Base-by-base conservation (phyloP, 2,329 filamentous ascomycete genomes). In the Verticillium nonalfalfae region DNA sequence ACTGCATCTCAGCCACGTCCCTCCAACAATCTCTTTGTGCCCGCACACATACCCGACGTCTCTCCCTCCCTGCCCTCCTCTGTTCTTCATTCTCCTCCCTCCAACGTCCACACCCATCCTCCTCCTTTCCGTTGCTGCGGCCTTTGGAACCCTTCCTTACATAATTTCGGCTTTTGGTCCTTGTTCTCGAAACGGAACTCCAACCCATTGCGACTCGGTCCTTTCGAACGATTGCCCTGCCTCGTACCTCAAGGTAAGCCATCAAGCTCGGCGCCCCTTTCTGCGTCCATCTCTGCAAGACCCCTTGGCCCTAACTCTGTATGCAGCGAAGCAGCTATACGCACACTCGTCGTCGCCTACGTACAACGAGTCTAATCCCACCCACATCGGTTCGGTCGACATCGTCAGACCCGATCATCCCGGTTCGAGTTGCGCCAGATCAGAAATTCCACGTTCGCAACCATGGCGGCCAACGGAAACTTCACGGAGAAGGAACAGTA, bases 401-500 rank as follows among this genome's bases (percentile, higher is more conserved):
- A 18, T 52, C 18, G 18, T 18, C 45, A 52, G 45, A 36, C 45
- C 45, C 45, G n/a, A 52, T 50, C 45, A 52, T 52, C 13, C 45
- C 45, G 33, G 54, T 34, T 56, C 33, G 54, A 56, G 35, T 56
- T 56, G 54, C 54, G 54, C 54, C 54, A 34, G 26, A 15, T 40
- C 61, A 59, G 54, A 63, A 56, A 62, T 11, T 7, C 39, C 50
- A 59, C 13, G 34, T 62, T 45, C 62, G 59, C 61, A 64, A 76
- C 62, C 70, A 85, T 85, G 83, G 79, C 83, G 71, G 82, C 82
- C 71, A 85, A 84, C 82, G 83, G 82, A 74, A 82, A 75, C 72
- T 74, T 78, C 70, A 73, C 72, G 71, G 75, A 78, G 69, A 75
- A 77, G 73, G 75, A 79, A 66, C 75, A 79, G 70, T 74, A 75